phyloP scores from a whole-genome alignment of 202 grass and related monocot species.

The Brachypodium distachyon region DNA sequence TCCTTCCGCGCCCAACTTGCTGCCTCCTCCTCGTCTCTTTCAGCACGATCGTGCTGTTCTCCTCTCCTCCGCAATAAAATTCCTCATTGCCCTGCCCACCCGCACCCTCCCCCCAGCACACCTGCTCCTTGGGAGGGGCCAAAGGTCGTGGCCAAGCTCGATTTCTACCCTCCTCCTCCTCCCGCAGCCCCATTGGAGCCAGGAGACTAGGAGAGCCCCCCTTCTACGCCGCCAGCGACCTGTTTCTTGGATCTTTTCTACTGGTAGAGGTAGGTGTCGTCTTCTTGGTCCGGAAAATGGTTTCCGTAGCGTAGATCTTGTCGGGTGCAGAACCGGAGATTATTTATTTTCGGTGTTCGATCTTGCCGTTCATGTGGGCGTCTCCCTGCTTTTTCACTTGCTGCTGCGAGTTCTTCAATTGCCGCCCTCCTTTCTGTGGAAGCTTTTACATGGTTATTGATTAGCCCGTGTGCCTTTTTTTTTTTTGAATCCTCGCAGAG shows the following conservation, averaged over 20 bases:
- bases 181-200: constrained; percentile 13
- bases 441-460: not conserved
- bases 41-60: not conserved
- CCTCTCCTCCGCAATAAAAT: constrained; percentile 25
- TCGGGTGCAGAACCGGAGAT: too few species aligned
- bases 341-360: too few species aligned
- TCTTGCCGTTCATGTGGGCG: too few species aligned
- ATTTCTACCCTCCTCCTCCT: not conserved
- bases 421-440: too few species aligned
- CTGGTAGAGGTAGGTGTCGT: too few species aligned
- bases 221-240: not conserved
- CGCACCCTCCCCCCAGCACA: not conserved
- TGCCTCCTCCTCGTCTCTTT: not conserved
- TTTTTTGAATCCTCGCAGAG: constrained; percentile 2
- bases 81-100: too few species aligned
- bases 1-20: not conserved
- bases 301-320: not conserved
- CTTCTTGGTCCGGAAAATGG: too few species aligned
- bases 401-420: too few species aligned
- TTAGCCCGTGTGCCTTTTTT: not conserved
- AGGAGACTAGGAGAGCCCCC: too few species aligned
- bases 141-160: not conserved
- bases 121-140: constrained; percentile 7
- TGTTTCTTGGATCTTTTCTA: not conserved
- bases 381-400: not conserved